These are phyloP conservation scores for Paraleonurus japonicus DNA, from an alignment of 257 asterid genomes.

Conservation along the genomic window DNA sequence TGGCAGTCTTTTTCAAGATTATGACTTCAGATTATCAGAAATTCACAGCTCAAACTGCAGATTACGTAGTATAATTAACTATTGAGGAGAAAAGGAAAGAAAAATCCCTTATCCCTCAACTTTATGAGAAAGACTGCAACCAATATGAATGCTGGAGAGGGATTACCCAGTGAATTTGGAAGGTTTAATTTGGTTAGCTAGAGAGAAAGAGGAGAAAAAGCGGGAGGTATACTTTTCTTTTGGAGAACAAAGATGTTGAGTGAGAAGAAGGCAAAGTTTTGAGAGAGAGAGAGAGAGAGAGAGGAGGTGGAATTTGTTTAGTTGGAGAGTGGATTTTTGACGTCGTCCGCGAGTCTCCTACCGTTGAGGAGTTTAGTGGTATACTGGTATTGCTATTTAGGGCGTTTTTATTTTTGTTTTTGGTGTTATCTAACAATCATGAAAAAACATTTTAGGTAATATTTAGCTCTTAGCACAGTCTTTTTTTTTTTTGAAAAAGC, in stretches of 20 bases:
- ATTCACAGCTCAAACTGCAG: constrained; percentile 20
- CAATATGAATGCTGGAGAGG: neutral
- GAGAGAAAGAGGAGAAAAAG: neutral
- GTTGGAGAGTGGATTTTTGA: constrained; percentile 13
- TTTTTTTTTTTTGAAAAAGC: no score
- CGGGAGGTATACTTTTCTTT: constrained; percentile 16
- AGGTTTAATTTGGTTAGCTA: neutral
- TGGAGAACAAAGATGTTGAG: constrained; percentile 20
- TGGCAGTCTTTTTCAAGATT: neutral
- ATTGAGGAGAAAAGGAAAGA: neutral
- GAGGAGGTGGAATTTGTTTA: constrained; percentile 9
- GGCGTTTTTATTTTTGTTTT: neutral
- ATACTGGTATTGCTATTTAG: no score
- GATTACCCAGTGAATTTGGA: neutral
- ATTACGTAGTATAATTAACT: neutral
- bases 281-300: neutral
- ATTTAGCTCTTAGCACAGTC: no score
- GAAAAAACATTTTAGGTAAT: no score
- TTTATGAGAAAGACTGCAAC: neutral
- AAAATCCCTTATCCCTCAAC: neutral
- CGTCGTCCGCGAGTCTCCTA: neutral
- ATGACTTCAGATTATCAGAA: constrained; percentile 14
- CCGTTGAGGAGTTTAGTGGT: neutral
- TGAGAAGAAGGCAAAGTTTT: constrained; percentile 30
- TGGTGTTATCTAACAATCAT: neutral